phyloP scores from a whole-genome alignment of 2,329 filamentous ascomycete species.

The Coniochaeta hoffmannii region DNA sequence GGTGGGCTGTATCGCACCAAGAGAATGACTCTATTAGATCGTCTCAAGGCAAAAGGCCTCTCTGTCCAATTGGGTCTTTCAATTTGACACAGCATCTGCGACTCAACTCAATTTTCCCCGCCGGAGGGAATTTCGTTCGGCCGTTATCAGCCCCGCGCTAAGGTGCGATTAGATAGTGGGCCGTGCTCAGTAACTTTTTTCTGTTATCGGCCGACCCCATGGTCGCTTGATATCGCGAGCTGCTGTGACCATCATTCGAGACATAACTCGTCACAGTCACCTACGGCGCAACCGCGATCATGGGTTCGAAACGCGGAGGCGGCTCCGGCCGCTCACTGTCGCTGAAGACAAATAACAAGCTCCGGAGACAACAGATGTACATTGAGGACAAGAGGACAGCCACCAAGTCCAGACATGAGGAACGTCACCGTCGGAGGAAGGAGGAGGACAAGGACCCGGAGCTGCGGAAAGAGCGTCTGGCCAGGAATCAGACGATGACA shows the following conservation, averaged over 20 bases:
- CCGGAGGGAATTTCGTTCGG: slow-evolving; percentile 15
- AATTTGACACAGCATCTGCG: not conserved
- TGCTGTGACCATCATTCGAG: not conserved
- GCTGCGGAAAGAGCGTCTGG: slow-evolving; percentile 64
- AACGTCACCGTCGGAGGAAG: slow-evolving; percentile 70
- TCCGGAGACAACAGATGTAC: slow-evolving; percentile 69
- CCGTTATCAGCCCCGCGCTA: slow-evolving; percentile 5
- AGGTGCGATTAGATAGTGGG: not conserved
- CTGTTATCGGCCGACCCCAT: not conserved
- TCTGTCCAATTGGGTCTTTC: not conserved
- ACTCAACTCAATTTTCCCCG: not conserved
- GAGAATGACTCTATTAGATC: slow-evolving; percentile 2
- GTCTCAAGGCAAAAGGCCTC: not conserved
- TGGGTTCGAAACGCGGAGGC: slow-evolving; percentile 14
- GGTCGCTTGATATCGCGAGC: not conserved
- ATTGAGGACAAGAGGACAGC: slow-evolving; percentile 72
- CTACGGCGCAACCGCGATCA: slow-evolving; percentile 6
- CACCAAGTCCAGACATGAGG: slow-evolving; percentile 67
- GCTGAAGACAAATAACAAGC: slow-evolving; percentile 58
- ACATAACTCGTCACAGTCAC: not conserved
- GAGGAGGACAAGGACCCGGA: slow-evolving; percentile 80
- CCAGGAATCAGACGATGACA: slow-evolving; percentile 71
- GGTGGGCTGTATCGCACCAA: not conserved
- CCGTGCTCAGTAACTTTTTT: slow-evolving; percentile 3
- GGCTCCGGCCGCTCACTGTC: slow-evolving; percentile 24